Evolutionary conservation across 1,139 yeast species (phyloP).

Genomic region (Yamadazyma dushanensis): DNA sequence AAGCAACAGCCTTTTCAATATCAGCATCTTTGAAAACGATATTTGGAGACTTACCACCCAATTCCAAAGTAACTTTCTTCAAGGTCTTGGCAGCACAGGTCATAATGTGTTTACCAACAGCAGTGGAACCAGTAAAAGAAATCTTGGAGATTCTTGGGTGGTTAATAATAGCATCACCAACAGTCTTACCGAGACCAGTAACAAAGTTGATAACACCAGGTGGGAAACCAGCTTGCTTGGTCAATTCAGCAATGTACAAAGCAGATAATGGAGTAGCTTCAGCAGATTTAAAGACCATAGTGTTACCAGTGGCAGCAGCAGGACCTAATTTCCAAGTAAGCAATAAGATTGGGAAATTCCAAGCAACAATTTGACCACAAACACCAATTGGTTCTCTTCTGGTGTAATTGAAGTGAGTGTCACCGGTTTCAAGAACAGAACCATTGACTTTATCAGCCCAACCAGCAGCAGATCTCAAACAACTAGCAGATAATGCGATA

Average conservation of each 20-base stretch:
- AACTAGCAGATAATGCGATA: slow-evolving; percentile 59
- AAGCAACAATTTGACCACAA: slow-evolving; percentile 81
- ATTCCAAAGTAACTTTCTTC: slow-evolving; percentile 80
- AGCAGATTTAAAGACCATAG: slow-evolving; percentile 77
- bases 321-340: slow-evolving; percentile 87
- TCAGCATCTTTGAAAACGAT: slow-evolving; percentile 76
- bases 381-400: slow-evolving; percentile 73
- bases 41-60: slow-evolving; percentile 87
- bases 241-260: slow-evolving; percentile 57
- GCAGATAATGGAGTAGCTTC: slow-evolving; percentile 85
- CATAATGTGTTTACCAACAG: slow-evolving; percentile 76
- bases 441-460: slow-evolving; percentile 83
- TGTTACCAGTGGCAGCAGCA: slow-evolving; percentile 79
- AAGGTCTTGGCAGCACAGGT: slow-evolving; percentile 65
- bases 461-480: slow-evolving; percentile 76
- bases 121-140: slow-evolving; percentile 86
- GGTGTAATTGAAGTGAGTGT: slow-evolving; percentile 58
- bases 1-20: slow-evolving; percentile 59
- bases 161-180: slow-evolving; percentile 70
- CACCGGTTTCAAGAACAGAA: slow-evolving; percentile 62
- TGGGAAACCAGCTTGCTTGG: slow-evolving; percentile 74
- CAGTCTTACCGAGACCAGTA: slow-evolving; percentile 76
- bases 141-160: slow-evolving; percentile 73
- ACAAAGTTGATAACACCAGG: slow-evolving; percentile 76
- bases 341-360: slow-evolving; percentile 88